A percentile compares a stretch with the other conserved stretches of the same genome.
These are phyloP conservation scores for Ophiostoma perfectum DNA, from an alignment of 2,329 filamentous ascomycete species.

Conservation along the genomic window DNA sequence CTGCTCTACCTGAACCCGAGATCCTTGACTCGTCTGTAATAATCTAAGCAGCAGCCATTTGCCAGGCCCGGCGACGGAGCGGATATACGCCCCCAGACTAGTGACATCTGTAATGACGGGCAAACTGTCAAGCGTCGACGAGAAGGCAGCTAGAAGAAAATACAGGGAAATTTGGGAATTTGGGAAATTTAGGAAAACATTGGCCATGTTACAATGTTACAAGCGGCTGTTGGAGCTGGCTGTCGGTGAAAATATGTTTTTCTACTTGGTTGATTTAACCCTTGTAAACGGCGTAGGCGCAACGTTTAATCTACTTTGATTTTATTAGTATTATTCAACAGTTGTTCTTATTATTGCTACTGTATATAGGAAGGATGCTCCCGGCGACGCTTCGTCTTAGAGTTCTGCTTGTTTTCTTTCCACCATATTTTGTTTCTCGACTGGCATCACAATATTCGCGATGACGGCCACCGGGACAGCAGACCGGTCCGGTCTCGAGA, in stretches of 20 bases:
- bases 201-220: background rate
- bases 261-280: background rate
- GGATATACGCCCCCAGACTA: no score
- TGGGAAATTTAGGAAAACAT: no score
- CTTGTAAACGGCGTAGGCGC: background rate
- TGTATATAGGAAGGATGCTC: constrained; percentile 3
- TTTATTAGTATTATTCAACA: background rate
- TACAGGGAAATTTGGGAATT: no score
- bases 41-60: no score
- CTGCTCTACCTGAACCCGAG: background rate
- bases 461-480: background rate
- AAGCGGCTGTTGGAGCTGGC: background rate
- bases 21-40: no score
- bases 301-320: background rate
- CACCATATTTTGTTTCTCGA: background rate
- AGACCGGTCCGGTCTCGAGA: background rate
- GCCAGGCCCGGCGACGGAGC: no score
- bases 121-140: no score
- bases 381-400: background rate
- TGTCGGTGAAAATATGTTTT: background rate
- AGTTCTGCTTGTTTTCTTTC: background rate
- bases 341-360: no score
- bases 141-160: no score
- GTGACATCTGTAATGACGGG: no score
- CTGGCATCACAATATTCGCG: background rate